These are phyloP conservation scores for Wilcoxina mikolae DNA, from an alignment of 495 filamentous ascomycete species.

Conservation along the genomic window DNA sequence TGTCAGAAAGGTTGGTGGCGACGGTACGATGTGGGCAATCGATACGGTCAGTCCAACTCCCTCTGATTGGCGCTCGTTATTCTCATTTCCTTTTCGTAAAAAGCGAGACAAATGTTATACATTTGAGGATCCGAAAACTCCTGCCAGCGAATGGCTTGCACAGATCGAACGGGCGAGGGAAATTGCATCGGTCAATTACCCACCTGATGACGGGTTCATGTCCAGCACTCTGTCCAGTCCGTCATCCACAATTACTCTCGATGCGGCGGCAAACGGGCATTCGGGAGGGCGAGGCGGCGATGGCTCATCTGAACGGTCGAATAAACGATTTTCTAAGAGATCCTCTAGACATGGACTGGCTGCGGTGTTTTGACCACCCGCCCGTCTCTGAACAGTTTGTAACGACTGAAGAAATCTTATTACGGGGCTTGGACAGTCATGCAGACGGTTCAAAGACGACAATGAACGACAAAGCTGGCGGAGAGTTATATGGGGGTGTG, in stretches of 20 bases:
- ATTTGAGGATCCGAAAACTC: slow-evolving; percentile 77
- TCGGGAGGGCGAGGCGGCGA: slow-evolving; percentile 15
- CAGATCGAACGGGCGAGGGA: slow-evolving; percentile 26
- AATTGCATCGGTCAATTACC: slow-evolving; percentile 27
- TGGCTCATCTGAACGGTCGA: slow-evolving; percentile 10
- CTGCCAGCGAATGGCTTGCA: slow-evolving; percentile 29
- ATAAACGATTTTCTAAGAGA: slow-evolving; percentile 27
- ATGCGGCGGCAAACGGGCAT: slow-evolving; percentile 16
- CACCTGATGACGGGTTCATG: slow-evolving; percentile 26
- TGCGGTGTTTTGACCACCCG: slow-evolving; percentile 25
- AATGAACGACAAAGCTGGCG: not conserved
- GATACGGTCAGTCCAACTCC: slow-evolving; percentile 60
- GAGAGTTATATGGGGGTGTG: not conserved
- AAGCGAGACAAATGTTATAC: slow-evolving; percentile 81
- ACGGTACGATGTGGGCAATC: slow-evolving; percentile 72
- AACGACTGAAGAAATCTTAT: not conserved
- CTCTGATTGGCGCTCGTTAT: not conserved
- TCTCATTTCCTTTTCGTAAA: slow-evolving; percentile 13
- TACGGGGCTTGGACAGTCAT: not conserved
- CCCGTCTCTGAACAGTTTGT: slow-evolving; percentile 6
- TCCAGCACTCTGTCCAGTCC: slow-evolving; percentile 25
- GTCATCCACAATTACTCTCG: slow-evolving; percentile 25
- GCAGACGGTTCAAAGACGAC: not conserved
- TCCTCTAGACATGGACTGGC: slow-evolving; percentile 26
- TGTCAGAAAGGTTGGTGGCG: slow-evolving; percentile 64